phyloP scores from a whole-genome alignment of 257 asterid genomes.

The Datura wrightii region DNA sequence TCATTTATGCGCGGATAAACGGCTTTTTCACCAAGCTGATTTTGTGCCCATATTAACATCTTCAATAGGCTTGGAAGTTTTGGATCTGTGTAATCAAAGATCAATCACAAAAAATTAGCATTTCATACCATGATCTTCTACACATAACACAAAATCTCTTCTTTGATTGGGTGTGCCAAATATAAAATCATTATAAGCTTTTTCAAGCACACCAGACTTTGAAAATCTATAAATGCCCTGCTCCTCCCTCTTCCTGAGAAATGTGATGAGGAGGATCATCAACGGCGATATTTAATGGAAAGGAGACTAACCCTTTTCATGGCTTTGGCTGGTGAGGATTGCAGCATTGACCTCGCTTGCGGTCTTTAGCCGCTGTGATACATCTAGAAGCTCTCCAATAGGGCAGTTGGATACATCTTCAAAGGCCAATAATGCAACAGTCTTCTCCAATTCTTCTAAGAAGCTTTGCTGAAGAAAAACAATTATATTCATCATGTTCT shows the following conservation, averaged over 20 bases:
- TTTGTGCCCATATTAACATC: constrained; percentile 83
- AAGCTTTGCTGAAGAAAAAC: constrained; percentile 61
- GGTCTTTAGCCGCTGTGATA: constrained; percentile 81
- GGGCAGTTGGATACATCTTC: constrained; percentile 79
- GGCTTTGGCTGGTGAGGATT: constrained; percentile 86
- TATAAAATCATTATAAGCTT: background rate
- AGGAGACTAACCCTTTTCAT: constrained; percentile 76
- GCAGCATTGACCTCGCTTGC: constrained; percentile 94
- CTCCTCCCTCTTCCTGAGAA: background rate
- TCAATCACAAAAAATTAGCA: background rate
- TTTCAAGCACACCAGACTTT: background rate
- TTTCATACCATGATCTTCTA: background rate
- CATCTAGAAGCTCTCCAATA: constrained; percentile 67
- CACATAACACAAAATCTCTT: background rate
- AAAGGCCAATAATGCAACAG: constrained; percentile 83
- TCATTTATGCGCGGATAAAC: constrained; percentile 77
- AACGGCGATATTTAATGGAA: background rate
- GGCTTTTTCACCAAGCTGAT: constrained; percentile 76
- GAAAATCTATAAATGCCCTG: background rate
- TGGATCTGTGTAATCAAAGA: constrained; percentile 66
- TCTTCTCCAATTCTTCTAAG: constrained; percentile 83
- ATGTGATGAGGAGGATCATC: background rate
- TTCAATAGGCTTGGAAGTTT: constrained; percentile 90
- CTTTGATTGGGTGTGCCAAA: background rate
- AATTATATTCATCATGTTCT: background rate